Evolutionary conservation across 495 filamentous ascomycete genomes (phyloP).

Genomic region (Lophiostoma macrostomum): DNA sequence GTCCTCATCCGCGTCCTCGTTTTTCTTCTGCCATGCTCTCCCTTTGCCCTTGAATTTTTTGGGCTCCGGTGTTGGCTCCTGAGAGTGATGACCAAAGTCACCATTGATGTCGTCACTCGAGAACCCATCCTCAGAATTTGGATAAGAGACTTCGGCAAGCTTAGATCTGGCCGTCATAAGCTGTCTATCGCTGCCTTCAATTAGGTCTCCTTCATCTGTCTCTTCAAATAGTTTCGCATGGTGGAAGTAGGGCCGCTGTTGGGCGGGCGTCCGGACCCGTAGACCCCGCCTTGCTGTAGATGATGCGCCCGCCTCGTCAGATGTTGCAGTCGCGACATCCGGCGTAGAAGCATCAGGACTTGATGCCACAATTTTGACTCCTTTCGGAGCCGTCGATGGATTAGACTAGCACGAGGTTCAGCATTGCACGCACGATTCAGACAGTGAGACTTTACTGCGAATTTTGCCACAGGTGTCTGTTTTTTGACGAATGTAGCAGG

Average conservation of each 20-base stretch:
- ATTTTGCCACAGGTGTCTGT: too few species aligned
- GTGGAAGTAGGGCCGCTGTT: conserved; percentile 26
- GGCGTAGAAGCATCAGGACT: conserved; percentile 3
- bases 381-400: too few species aligned
- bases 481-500: too few species aligned
- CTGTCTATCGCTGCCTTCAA: background rate
- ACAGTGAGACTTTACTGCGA: too few species aligned
- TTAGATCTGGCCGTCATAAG: background rate
- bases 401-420: too few species aligned
- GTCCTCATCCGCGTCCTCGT: background rate
- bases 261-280: conserved; percentile 18
- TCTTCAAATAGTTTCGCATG: conserved; percentile 19
- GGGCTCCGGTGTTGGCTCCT: too few species aligned
- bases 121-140: background rate
- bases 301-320: too few species aligned
- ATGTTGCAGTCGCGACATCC: background rate
- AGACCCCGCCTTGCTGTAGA: conserved; percentile 11
- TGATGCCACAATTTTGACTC: too few species aligned
- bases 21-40: too few species aligned
- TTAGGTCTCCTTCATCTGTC: background rate
- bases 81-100: background rate
- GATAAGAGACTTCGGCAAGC: background rate
- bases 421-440: too few species aligned
- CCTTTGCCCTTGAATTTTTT: too few species aligned
- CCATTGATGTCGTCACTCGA: background rate